Evolutionary conservation across 352 stramenopile species (phyloP), one percentile per base, ranked within the genome.

Genomic region (Phytophthora fragariae): DNA sequence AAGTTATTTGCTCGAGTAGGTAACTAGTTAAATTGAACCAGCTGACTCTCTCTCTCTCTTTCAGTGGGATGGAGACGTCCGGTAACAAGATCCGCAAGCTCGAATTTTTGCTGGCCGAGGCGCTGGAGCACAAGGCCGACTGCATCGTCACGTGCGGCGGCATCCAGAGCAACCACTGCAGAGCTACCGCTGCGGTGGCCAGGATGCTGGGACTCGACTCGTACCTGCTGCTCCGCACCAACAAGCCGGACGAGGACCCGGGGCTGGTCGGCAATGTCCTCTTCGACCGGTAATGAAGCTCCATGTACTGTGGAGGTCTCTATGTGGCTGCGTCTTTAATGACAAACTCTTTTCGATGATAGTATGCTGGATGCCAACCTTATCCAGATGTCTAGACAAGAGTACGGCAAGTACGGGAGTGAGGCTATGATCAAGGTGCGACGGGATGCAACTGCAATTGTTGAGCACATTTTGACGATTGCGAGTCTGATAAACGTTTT

Each of bases 51-150:
- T n/a, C n/a, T n/a, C n/a, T n/a, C n/a, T n/a, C n/a, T n/a, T 96
- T 94, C 62, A 96, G 89, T 63, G 96, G 94, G 1, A 77, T 96
- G 29, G 94, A 98, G 77, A 93, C 95, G 31, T 97, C 94, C 17
- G 96, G 96, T 27, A 99, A 99, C 79, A 99, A 99, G 79, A 92
- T 98, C 76, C 93, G 96, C 62, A 99, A 99, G 75, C 83, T 99
- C 37, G 96, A 99, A 85, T 99, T 98, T 76, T 77, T 98, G 9
- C 74, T 98, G 64, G 89, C 93, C 14, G 92, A 99, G 55, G 96
- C 94, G 31, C 55, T 98, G n/a, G 82, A 78, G n/a, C 80, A 93
- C 65, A 76, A 84, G 8, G 92, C 85, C 29, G 85, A 97, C 81
- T 96, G 92, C 54, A 76, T 99, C 49, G 88, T 99, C 21, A 99